phyloP scores from a whole-genome alignment of 352 stramenopile genomes.

The Globisporangium sylvaticum region DNA sequence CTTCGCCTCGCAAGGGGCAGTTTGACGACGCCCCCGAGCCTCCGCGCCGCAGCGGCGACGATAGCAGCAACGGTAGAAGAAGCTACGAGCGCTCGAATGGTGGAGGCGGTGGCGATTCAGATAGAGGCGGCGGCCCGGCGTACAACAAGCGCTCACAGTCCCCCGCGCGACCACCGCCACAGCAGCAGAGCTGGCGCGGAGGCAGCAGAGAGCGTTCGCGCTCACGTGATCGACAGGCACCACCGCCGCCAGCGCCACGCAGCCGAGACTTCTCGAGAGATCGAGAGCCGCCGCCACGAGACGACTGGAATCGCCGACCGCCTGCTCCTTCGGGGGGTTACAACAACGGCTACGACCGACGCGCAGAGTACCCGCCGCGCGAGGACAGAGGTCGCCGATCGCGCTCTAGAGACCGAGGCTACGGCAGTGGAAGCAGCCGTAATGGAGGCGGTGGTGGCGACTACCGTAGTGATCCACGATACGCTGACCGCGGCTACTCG shows the following conservation, averaged over 20 bases:
- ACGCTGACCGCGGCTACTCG: conserved; percentile 30
- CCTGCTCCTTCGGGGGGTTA: neutral
- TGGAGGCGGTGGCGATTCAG: neutral
- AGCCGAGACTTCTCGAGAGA: conserved; percentile 13
- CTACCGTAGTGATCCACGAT: conserved; percentile 12
- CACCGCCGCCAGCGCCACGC: neutral
- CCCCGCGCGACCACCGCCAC: conserved; percentile 1
- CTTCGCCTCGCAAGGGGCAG: conserved; percentile 40
- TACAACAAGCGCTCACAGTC: conserved; percentile 14
- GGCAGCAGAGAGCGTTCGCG: conserved; percentile 22
- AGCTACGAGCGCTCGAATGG: neutral
- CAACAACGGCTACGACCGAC: conserved; percentile 12
- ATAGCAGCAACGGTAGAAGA: conserved; percentile 5
- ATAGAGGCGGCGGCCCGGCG: neutral
- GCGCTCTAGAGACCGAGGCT: conserved; percentile 27
- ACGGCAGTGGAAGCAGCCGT: conserved; percentile 4
- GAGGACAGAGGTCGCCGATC: conserved; percentile 18
- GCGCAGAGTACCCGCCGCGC: neutral
- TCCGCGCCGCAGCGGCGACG: conserved; percentile 7
- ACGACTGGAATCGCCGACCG: conserved; percentile 5
- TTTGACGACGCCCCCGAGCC: conserved; percentile 62
- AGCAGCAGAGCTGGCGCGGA: conserved; percentile 20
- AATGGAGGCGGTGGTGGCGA: conserved; percentile 13
- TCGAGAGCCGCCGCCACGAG: conserved; percentile 3
- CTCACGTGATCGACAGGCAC: conserved; percentile 18